Evolutionary conservation across 495 filamentous ascomycete species (phyloP).

Genomic region (Schizothecium vesticola): DNA sequence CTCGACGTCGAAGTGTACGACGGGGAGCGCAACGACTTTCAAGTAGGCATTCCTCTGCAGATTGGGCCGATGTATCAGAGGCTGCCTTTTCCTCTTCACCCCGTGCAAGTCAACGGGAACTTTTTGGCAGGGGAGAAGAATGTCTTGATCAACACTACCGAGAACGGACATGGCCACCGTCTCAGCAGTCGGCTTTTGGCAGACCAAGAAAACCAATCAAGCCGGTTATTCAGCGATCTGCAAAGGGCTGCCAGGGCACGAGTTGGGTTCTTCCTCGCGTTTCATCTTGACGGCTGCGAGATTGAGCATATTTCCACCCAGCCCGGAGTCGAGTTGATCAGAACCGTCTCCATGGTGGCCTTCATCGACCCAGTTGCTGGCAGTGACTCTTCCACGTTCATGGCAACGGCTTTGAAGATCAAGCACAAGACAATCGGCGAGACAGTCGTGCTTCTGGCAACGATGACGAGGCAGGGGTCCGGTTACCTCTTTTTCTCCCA

Average conservation of each 20-base stretch:
- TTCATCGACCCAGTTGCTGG: rapidly evolving
- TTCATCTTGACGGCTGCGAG: background rate
- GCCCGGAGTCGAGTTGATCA: background rate
- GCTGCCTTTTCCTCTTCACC: too few species aligned
- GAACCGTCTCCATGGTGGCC: background rate
- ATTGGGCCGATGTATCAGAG: too few species aligned
- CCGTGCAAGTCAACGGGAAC: too few species aligned
- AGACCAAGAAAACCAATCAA: too few species aligned
- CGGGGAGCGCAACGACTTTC: too few species aligned
- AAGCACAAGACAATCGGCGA: background rate
- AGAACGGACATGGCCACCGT: too few species aligned
- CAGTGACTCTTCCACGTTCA: background rate
- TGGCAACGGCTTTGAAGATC: background rate
- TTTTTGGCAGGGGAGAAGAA: too few species aligned
- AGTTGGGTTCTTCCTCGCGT: background rate
- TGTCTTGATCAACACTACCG: too few species aligned
- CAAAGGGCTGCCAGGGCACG: background rate
- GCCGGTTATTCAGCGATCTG: background rate
- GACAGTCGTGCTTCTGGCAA: background rate
- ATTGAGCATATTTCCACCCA: background rate
- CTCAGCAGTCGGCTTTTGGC: too few species aligned
- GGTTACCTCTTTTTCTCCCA: background rate
- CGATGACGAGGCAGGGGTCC: background rate
- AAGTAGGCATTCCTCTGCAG: too few species aligned
- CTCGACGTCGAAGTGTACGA: background rate